Evolutionary conservation across 352 stramenopile genomes (phyloP), one percentile per base, ranked within the genome.

Genomic region (Halophytophthora polymorphica): DNA sequence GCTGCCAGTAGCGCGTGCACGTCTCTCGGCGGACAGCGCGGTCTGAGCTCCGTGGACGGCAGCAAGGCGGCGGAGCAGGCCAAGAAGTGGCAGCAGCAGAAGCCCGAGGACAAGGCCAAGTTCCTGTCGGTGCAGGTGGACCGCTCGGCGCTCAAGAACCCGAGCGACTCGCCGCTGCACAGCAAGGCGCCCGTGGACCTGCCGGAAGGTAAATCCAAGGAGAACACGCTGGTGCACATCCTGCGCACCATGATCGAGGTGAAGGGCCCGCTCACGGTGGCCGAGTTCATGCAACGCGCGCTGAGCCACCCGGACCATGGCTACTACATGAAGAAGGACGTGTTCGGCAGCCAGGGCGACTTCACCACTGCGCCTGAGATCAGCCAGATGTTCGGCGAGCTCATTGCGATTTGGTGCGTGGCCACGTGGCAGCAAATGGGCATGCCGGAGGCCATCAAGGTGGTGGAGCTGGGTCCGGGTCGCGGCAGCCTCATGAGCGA

Each of bases 261-360:
- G 13, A 87, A 93, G 18, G 83, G 88, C 1, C 92, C 95, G 31
- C 89, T 98, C 38, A 97, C 90, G 0, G 83, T 97, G n/a, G 77
- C 90, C 37, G 95, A 98, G 64, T 98, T 96, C 67, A 98, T 98
- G 93, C 73, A 83, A 31, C 77, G 83, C 13, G 81, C 81, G 28
- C 74, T 98, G 58, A 89, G 87, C 40, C 90, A 98, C 73, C 90
- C 89, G 13, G 47, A 87, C 44, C 82, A 97, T 69, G 95, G 95
- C 31, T 98, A 98, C 71, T 98, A 98, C 76, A 98, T 97, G 70
- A 94, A 95, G 61, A 84, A 85, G 35, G 83, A 97, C 53, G 83
- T 97, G 45, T 96, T 98, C 62, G 92, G 92, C 31, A 79, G 64
- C 25, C 71, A 93, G 42, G 90, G 89, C 53, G 90, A 98, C 73